Evolutionary conservation across 768 basidiomycete species (phyloP).

Genomic region (Suillus discolor): DNA sequence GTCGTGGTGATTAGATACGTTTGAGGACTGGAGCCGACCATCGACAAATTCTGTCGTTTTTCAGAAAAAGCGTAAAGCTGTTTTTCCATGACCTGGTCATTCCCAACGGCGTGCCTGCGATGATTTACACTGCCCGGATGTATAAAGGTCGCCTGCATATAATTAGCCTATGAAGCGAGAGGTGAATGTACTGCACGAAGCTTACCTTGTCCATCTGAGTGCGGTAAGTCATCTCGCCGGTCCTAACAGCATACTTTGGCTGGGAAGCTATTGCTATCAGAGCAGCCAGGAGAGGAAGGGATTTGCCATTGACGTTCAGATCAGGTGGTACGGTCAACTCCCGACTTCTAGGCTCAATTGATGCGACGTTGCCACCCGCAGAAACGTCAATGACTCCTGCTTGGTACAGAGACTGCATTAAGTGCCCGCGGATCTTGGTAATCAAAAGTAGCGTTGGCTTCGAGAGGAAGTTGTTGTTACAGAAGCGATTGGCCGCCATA

Average conservation of each 20-base stretch:
- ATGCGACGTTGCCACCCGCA: constrained; percentile 55
- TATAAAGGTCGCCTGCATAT: constrained; percentile 65
- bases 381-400: constrained; percentile 84
- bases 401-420: constrained; percentile 75
- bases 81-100: constrained; percentile 47
- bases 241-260: constrained; percentile 87
- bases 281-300: constrained; percentile 75
- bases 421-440: constrained; percentile 75
- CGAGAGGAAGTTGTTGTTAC: constrained; percentile 83
- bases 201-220: constrained; percentile 85
- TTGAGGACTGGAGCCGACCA: constrained; percentile 47
- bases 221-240: constrained; percentile 64
- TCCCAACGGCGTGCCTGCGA: constrained; percentile 47
- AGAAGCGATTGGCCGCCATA: constrained; percentile 70
- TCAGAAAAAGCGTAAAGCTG: constrained; percentile 83
- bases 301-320: constrained; percentile 73
- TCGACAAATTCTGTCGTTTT: constrained; percentile 76
- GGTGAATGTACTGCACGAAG: constrained; percentile 5
- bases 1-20: constrained; percentile 82
- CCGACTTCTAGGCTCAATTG: constrained; percentile 32
- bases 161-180: constrained; percentile 12
- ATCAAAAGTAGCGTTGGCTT: constrained; percentile 84
- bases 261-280: constrained; percentile 85
- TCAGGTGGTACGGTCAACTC: constrained; percentile 57
- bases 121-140: constrained; percentile 89